phyloP scores from a whole-genome alignment of 306 rosid species.

The Prunus dulcis region DNA sequence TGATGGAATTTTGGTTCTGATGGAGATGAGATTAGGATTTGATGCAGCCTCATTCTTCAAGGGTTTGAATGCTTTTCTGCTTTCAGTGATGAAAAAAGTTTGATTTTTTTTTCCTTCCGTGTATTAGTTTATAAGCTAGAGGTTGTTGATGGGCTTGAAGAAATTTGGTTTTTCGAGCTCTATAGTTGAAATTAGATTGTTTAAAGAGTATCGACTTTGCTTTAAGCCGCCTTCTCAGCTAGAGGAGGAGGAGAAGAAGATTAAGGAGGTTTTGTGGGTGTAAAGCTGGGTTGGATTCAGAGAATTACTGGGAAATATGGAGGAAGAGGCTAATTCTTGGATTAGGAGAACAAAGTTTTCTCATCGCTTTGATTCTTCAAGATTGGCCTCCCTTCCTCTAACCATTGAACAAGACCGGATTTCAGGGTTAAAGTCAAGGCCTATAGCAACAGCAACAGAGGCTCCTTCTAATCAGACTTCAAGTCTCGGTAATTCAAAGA shows the following conservation, averaged over 20 bases:
- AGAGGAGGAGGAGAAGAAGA: slow-evolving; percentile 8
- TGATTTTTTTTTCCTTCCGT: slow-evolving; percentile 19
- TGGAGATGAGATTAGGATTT: slow-evolving; percentile 43
- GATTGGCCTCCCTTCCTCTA: slow-evolving; percentile 34
- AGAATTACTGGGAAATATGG: slow-evolving; percentile 43
- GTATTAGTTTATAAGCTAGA: not conserved
- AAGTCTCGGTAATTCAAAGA: slow-evolving; percentile 10
- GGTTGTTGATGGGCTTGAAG: slow-evolving; percentile 40
- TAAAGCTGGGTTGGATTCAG: slow-evolving; percentile 22
- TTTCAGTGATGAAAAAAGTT: slow-evolving; percentile 25
- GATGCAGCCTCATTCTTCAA: slow-evolving; percentile 31
- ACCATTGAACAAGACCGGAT: slow-evolving; percentile 28
- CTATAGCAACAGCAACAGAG: not conserved
- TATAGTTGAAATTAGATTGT: slow-evolving; percentile 16
- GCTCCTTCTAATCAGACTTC: slow-evolving; percentile 23
- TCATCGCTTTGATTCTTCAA: slow-evolving; percentile 76
- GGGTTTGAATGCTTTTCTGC: slow-evolving; percentile 39
- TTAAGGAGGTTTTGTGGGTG: slow-evolving; percentile 25
- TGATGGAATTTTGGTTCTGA: slow-evolving; percentile 29
- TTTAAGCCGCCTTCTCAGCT: slow-evolving; percentile 35
- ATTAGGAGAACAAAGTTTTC: slow-evolving; percentile 77
- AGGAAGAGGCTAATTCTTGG: slow-evolving; percentile 71
- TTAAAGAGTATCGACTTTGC: slow-evolving; percentile 16
- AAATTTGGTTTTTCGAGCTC: slow-evolving; percentile 28
- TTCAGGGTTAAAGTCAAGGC: slow-evolving; percentile 49